A percentile compares a stretch with the other conserved stretches of the same genome.
phyloP scores from a whole-genome alignment of 495 filamentous ascomycete genomes.

The Lasiosphaeria ovina region DNA sequence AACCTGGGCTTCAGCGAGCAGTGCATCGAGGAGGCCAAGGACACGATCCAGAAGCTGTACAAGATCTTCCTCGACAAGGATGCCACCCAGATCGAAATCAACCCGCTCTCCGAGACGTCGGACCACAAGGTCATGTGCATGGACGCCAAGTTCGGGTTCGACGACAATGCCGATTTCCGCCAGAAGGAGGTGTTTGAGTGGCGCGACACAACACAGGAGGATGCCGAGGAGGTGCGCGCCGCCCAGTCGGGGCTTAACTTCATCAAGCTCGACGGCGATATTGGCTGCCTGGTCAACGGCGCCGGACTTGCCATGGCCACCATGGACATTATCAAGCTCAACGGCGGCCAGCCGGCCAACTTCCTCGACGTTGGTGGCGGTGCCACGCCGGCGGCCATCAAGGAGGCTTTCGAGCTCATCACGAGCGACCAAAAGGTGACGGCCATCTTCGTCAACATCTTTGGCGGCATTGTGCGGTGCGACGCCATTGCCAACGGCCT shows the following conservation, averaged over 20 bases:
- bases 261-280: constrained; percentile 99
- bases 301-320: constrained; percentile 99
- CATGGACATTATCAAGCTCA: constrained; percentile 99
- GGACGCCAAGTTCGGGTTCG: constrained; percentile 97
- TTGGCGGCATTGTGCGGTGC: constrained; percentile 96
- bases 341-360: constrained; percentile 93
- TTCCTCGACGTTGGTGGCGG: constrained; percentile 98
- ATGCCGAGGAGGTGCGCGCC: constrained; percentile 94
- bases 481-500: constrained; percentile 96
- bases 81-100: constrained; percentile 99
- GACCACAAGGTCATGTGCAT: constrained; percentile 98
- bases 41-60: constrained; percentile 97
- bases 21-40: constrained; percentile 90
- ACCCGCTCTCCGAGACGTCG: constrained; percentile 93
- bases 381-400: constrained; percentile 93
- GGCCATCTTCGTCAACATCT: constrained; percentile 99
- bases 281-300: constrained; percentile 98
- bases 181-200: constrained; percentile 93
- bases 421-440: constrained; percentile 98
- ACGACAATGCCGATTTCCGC: constrained; percentile 98
- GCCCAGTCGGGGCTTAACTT: constrained; percentile 94
- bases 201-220: constrained; percentile 93
- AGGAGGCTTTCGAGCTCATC: constrained; percentile 96
- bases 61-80: constrained; percentile 97
- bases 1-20: constrained; percentile 96